Evolutionary conservation across 352 stramenopile genomes (phyloP), one percentile per base, ranked within the genome.

Genomic region (Globisporangium takayamanum): DNA sequence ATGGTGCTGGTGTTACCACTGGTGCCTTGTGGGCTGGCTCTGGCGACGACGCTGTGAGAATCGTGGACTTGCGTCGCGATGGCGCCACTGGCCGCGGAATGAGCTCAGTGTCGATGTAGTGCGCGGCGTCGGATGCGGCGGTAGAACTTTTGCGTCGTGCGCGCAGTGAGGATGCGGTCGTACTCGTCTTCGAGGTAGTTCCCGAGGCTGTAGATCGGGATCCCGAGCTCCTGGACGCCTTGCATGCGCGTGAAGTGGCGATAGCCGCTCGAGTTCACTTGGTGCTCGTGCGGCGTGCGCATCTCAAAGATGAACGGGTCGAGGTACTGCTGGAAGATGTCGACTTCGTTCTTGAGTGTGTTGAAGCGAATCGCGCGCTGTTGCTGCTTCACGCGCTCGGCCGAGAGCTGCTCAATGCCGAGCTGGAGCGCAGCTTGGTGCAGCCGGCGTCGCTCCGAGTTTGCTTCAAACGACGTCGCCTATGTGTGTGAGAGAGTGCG

Each of bases 251-350:
- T 63, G 28, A 86, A 81, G 50, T 93, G 80, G 18, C 83, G 78
- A 57, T 92, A 90, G 48, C 90, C 83, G 51, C 79, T 87, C 18
- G 80, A 88, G 59, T 78, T 68, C 45, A 87, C 70, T 45, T 80
- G 63, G 37, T 78, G 72, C 49, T 90, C 80, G 41, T 57, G 80
- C 20, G 70, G 50, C 1, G 76, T 70, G 6, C 61, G 67, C 51
- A 85, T 88, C 51, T 78, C 67, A 50, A 85, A 87, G 51, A 88
- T 66, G 37, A 88, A 90, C 5, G 76, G 78, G 47, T 85, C 73
- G 16, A 91, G 56, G 58, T 77, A 74, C 59, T 92, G 78, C 62
- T 93, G 83, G 64, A 90, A 88, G 55, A 88, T 85, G 46, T 89
- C 79, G 46, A 91, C 69, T 45, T 93, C 80, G 63, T 89, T 87